Conservation (phyloP, 495 filamentous ascomycete species). For the Hypoxylon lenormandii region DNA sequence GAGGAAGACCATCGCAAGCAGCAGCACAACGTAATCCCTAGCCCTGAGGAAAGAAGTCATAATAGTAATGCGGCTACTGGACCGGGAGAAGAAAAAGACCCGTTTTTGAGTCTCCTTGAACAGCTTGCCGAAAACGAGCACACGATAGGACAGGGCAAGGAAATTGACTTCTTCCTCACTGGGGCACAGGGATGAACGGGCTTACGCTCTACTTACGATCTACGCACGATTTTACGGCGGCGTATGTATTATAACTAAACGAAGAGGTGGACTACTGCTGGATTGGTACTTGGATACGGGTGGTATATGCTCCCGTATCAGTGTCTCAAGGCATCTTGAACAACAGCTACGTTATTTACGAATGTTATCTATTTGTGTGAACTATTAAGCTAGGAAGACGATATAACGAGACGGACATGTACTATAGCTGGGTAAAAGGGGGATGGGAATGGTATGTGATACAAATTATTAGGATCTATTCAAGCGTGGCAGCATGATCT, state of each 20-base stretch:
- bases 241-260: background rate
- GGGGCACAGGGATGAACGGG: slow-evolving; percentile 48
- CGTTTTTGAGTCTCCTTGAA: slow-evolving; percentile 80
- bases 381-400: background rate
- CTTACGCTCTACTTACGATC: slow-evolving; percentile 3
- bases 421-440: slow-evolving; percentile 5
- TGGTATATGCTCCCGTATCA: background rate
- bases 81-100: slow-evolving; percentile 73
- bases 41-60: slow-evolving; percentile 56
- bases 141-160: slow-evolving; percentile 66
- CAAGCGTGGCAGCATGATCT: background rate
- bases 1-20: slow-evolving; percentile 48
- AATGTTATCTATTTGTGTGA: slow-evolving; percentile 1
- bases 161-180: slow-evolving; percentile 76
- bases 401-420: slow-evolving; percentile 1
- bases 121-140: slow-evolving; percentile 84
- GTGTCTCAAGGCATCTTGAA: background rate
- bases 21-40: slow-evolving; percentile 47
- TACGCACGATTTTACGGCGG: background rate
- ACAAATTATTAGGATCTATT: background rate
- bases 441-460: background rate
- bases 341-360: slow-evolving; percentile 1
- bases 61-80: slow-evolving; percentile 52
- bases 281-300: background rate
- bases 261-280: background rate